Base-by-base conservation (phyloP, 768 basidiomycete species). In the Dacryopinax primogenitus region DNA sequence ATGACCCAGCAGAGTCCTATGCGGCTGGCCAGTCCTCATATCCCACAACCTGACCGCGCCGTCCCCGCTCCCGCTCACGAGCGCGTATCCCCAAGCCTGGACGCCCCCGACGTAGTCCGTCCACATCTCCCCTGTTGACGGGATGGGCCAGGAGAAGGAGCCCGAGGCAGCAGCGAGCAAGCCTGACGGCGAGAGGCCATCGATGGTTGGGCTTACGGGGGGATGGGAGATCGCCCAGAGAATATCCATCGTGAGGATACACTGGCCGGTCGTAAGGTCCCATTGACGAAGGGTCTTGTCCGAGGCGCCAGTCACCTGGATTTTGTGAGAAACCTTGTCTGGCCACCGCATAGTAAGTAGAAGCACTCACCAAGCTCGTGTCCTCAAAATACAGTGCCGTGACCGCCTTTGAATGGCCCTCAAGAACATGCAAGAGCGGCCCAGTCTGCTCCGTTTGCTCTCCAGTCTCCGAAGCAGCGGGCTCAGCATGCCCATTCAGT, bases 31-130 rank as follows among this genome's bases (percentile, higher is more conserved):
- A 33, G 95, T 99, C 47, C 96, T 87, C 93, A 97, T 97, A 73
- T 99, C 96, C 96, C 96, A 99, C 94, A 99, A 97, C 68, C 96
- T 78, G 33, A 98, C 94, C 1, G 89, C 95, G 36, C 95, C 93
- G 73, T 99, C 96, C 0, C 92, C 94, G 70, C 92, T 96, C 1
- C 94, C 96, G 69, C 92, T 96, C 3, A 97, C 92, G 35, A 99
- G 82, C 0, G 92, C 96, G 73, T 96, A 95, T 2, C 93, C 94
- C 95, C 96, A 98, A 74, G 97, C 97, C 73, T 98, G 96, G 44
- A 98, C 88, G 2, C 89, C 92, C 1, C 96, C 96, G 7, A 99
- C 92, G 73, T 95, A 98, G 74, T 99, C 94, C 73, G 93, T 86
- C 74, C 95, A 96, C 83, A 91, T 86, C 67, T 95, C 92, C 73